Evolutionary conservation across 2,329 filamentous ascomycete species (phyloP).

Genomic region (Cladosporium sp.): DNA sequence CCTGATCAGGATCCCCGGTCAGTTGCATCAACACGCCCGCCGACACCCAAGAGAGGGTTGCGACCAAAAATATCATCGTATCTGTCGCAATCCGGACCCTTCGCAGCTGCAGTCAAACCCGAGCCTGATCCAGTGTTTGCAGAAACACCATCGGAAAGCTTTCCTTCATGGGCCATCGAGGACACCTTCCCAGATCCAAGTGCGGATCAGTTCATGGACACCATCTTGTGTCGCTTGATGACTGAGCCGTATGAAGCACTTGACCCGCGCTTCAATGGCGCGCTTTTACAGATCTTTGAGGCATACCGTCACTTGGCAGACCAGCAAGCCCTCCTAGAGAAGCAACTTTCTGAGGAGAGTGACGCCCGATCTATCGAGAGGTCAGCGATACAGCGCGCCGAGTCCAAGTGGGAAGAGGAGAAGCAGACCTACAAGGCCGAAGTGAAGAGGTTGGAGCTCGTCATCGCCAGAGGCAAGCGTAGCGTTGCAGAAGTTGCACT

Average conservation of each 20-base stretch:
- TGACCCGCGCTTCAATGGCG: conserved; percentile 32
- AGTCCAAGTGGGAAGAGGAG: conserved; percentile 31
- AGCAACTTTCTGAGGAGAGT: conserved; percentile 26
- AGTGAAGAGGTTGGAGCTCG: conserved; percentile 41
- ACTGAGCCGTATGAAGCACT: conserved; percentile 26
- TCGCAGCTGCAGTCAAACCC: conserved; percentile 11
- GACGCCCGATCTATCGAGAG: conserved; percentile 19
- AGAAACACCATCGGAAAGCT: conserved; percentile 19
- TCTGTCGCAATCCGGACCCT: conserved; percentile 31
- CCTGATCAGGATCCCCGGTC: conserved; percentile 19
- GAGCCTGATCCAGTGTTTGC: conserved; percentile 18
- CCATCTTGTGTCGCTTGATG: conserved; percentile 30
- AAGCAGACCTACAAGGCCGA: conserved; percentile 37
- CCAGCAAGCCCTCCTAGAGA: conserved; percentile 31
- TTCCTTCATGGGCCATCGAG: conserved; percentile 26
- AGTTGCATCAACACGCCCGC: conserved; percentile 14
- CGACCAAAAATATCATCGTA: conserved; percentile 39
- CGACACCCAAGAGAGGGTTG: conserved; percentile 31
- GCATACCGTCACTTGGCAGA: conserved; percentile 35
- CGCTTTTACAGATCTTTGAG: conserved; percentile 41
- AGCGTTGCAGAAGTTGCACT: conserved; percentile 40
- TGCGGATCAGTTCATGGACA: conserved; percentile 26
- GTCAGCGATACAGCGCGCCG: conserved; percentile 25
- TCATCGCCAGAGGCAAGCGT: conserved; percentile 38
- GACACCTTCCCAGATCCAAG: conserved; percentile 26